These are phyloP conservation scores for Crinitomyces ghanaensis DNA, from an alignment of 805 yeast species.

Conservation along the genomic window DNA sequence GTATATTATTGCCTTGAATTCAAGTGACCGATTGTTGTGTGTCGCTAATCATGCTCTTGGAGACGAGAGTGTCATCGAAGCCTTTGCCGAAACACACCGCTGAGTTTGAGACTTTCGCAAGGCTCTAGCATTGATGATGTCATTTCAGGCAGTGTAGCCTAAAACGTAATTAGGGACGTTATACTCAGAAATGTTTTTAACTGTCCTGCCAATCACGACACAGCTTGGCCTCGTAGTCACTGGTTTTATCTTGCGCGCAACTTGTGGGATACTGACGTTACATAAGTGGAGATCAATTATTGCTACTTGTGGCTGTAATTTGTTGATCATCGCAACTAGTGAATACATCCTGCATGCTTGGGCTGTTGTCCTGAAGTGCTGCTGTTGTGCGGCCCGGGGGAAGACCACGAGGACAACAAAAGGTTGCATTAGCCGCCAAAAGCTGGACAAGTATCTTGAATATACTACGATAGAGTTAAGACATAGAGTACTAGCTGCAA, in stretches of 20 bases:
- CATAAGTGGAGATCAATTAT: constrained; percentile 27
- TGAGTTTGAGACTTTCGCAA: constrained; percentile 42
- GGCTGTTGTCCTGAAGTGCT: no score
- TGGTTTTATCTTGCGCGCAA: no score
- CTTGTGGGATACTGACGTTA: constrained; percentile 26
- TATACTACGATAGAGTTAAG: no score
- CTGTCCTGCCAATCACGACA: constrained; percentile 39
- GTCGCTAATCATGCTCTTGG: constrained; percentile 23
- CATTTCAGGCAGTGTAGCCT: constrained; percentile 41
- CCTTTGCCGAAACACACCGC: constrained; percentile 37
- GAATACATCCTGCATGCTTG: no score
- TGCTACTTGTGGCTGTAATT: no score
- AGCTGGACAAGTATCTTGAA: no score
- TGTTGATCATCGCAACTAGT: no score
- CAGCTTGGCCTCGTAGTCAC: no score
- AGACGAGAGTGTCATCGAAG: constrained; percentile 38
- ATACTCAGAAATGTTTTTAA: constrained; percentile 30
- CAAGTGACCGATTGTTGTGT: constrained; percentile 27
- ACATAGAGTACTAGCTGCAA: no score
- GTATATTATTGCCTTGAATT: constrained; percentile 28
- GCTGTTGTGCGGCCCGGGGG: no score
- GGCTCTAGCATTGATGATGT: constrained; percentile 41
- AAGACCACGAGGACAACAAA: no score
- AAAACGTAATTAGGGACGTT: constrained; percentile 34
- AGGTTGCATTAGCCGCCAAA: no score